phyloP scores from a whole-genome alignment of 768 basidiomycete species.

The Leccinum broughii region DNA sequence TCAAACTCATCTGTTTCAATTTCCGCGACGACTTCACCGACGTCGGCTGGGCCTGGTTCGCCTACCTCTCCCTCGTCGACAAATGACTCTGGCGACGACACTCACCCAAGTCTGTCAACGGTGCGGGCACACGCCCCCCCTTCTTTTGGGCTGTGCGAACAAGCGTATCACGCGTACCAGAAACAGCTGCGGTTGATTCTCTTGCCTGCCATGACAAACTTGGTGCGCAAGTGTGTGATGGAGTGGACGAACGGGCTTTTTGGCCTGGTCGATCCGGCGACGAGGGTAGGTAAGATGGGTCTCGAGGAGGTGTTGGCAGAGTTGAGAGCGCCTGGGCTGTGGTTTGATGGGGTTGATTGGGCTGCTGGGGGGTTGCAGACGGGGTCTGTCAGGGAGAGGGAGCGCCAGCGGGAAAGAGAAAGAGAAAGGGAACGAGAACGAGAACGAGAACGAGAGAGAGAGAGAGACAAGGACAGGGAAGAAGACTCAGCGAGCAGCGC shows the following conservation, averaged over 20 bases:
- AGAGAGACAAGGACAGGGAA: constrained; percentile 31
- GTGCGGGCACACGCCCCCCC: constrained; percentile 58
- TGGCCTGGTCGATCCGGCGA: constrained; percentile 51
- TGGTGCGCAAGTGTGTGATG: constrained; percentile 65
- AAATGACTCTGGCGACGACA: constrained; percentile 20
- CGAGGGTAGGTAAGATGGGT: constrained; percentile 54
- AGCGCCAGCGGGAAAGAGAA: neutral
- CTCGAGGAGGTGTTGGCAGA: constrained; percentile 60
- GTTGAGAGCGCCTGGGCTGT: constrained; percentile 57
- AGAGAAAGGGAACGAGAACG: constrained; percentile 25
- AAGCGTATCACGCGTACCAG: constrained; percentile 57
- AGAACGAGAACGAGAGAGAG: constrained; percentile 17
- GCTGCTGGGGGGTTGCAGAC: constrained; percentile 25
- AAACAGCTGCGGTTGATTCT: constrained; percentile 61
- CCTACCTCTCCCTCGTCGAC: constrained; percentile 21
- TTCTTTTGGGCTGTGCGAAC: constrained; percentile 62
- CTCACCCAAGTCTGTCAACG: constrained; percentile 51
- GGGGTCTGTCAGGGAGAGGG: constrained; percentile 29
- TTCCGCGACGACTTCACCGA: constrained; percentile 14
- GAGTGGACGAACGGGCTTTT: constrained; percentile 51
- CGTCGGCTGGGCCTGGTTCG: constrained; percentile 28
- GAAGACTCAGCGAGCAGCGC: constrained; percentile 49
- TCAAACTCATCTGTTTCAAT: constrained; percentile 11
- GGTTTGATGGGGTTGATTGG: constrained; percentile 79
- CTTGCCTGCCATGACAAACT: constrained; percentile 64